Conservation (phyloP, 73 alveolate species). For the Urostyla sp. region DNA sequence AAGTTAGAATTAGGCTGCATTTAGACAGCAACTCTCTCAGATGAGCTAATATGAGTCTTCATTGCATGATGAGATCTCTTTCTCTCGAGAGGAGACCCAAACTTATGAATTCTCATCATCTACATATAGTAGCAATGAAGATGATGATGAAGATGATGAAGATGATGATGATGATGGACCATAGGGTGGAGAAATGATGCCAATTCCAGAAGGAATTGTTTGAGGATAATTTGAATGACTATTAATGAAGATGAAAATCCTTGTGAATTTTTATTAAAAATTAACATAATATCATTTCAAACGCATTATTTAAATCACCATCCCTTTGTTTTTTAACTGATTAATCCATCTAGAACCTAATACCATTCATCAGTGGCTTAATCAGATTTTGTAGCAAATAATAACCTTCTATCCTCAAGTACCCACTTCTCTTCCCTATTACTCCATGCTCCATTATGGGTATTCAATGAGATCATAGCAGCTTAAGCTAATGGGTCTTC, state of each 20-base stretch:
- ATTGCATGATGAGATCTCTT: too few species aligned
- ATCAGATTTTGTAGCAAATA: slow-evolving; percentile 26
- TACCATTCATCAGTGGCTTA: slow-evolving; percentile 4
- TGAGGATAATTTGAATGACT: neutral
- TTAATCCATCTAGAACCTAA: neutral
- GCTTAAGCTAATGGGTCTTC: slow-evolving; percentile 26
- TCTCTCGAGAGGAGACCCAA: too few species aligned
- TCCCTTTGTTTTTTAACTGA: neutral
- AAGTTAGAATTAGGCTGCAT: too few species aligned
- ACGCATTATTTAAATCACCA: neutral
- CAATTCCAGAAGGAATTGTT: slow-evolving; percentile 21
- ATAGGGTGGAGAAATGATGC: slow-evolving; percentile 40
- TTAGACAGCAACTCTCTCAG: too few species aligned
- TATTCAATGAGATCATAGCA: slow-evolving; percentile 29
- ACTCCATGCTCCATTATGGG: slow-evolving; percentile 41
- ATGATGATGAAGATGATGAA: neutral
- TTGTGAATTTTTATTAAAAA: too few species aligned
- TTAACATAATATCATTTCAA: neutral
- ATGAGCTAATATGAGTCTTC: too few species aligned
- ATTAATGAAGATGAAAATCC: neutral
- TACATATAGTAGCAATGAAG: too few species aligned
- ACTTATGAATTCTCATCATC: too few species aligned
- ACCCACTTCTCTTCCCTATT: slow-evolving; percentile 48
- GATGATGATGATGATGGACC: slow-evolving; percentile 28
- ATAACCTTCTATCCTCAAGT: slow-evolving; percentile 24